phyloP scores from a whole-genome alignment of 306 rosid genomes.

The Lathyrus sativus region DNA sequence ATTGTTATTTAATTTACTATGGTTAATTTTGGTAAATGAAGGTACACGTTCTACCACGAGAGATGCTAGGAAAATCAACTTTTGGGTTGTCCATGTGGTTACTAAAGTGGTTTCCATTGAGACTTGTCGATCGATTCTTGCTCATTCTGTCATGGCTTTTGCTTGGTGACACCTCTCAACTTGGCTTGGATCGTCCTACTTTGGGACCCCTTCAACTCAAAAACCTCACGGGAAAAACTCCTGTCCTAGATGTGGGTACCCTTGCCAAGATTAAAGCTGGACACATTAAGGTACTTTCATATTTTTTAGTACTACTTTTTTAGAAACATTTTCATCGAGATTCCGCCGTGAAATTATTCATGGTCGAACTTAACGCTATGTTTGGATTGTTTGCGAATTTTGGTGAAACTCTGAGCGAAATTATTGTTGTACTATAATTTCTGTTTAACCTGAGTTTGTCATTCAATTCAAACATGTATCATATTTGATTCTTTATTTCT shows the following conservation, averaged over 20 bases:
- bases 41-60: slow-evolving; percentile 97
- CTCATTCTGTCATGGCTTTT: slow-evolving; percentile 71
- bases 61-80: slow-evolving; percentile 99
- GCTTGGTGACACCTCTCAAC: slow-evolving; percentile 78
- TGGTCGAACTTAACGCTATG: background rate
- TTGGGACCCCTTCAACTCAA: slow-evolving; percentile 96
- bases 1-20: background rate
- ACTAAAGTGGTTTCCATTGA: slow-evolving; percentile 87
- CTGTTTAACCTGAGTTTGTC: too few species aligned
- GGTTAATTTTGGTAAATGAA: slow-evolving; percentile 37
- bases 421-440: background rate
- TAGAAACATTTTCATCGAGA: background rate
- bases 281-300: slow-evolving; percentile 71
- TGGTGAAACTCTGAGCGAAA: background rate
- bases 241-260: slow-evolving; percentile 94
- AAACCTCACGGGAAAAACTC: slow-evolving; percentile 88
- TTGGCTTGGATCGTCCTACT: slow-evolving; percentile 84
- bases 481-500: too few species aligned
- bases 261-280: slow-evolving; percentile 90
- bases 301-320: background rate
- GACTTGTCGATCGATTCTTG: slow-evolving; percentile 73
- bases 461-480: too few species aligned
- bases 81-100: slow-evolving; percentile 99
- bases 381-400: background rate
- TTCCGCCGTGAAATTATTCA: background rate